Evolutionary conservation across 2,329 filamentous ascomycete genomes (phyloP), one percentile per base, ranked within the genome.

Genomic region (Sphaerostilbella broomeana): DNA sequence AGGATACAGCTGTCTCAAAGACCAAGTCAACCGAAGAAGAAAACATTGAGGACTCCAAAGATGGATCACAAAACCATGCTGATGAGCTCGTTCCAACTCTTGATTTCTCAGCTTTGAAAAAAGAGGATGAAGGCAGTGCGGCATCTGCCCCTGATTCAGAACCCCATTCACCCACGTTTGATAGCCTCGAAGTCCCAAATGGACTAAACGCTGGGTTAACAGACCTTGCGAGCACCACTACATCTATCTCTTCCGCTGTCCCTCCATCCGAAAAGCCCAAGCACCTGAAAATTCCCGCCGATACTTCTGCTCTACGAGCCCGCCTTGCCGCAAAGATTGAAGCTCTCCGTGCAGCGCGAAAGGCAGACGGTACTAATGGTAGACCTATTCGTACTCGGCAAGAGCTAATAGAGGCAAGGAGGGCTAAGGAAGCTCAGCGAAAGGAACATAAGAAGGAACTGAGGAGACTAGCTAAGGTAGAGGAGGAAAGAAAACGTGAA

Each of bases 361-460:
- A 95, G 61, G 89, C 90, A 5, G 87, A 94, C 51, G 86, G 84
- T 5, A 73, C 81, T 1, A 81, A 94, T 51, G 87, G 87, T 44
- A 82, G 84, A 54, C 61, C 61, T 12, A 86, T 90, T 42, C 80
- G 84, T 47, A 94, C 86, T 45, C 79, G 92, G 45, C 84, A 94
- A 63, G 89, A 97, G 58, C 75, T 98, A 10, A 87, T 98, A 52
- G 92, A 97, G 62, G 77, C 86, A 30, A 79, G 92, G 28, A 79
- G 92, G 47, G 79, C 81, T 57, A 95, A 95, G 66, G 85, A 94
- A 59, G 83, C 86, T 44, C 79, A 88, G 60, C 79, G 87, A 46
- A 90, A 89, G 59, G 81, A 80, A 16, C 84, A 90, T 55, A 97
- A 95, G 69, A 92, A 94, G 63, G 85, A 90, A 55, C 68, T 88